These are phyloP conservation scores for Bertia moriformis DNA, from an alignment of 2,329 filamentous ascomycete species.

Conservation along the genomic window DNA sequence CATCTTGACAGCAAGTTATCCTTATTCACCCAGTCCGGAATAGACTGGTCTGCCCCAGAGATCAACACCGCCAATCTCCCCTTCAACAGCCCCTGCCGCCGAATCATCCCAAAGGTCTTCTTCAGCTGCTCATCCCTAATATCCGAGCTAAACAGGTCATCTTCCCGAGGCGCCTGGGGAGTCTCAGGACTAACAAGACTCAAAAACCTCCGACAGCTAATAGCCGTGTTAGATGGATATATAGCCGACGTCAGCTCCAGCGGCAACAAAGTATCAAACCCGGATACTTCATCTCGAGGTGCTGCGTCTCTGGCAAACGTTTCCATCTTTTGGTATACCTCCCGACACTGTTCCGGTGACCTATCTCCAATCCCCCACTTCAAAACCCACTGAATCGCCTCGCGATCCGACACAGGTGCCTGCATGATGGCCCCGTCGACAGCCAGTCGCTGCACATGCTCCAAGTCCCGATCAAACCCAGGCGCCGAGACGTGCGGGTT, in stretches of 20 bases:
- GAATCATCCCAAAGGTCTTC: constrained; percentile 35
- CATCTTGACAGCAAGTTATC: constrained; percentile 20
- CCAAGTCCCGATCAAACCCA: constrained; percentile 6
- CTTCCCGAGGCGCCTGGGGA: constrained; percentile 31
- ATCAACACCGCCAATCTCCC: constrained; percentile 16
- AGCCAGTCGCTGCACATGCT: constrained; percentile 16
- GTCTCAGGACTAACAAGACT: constrained; percentile 28
- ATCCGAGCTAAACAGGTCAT: too few species aligned
- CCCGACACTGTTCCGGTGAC: constrained; percentile 9
- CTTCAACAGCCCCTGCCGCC: constrained; percentile 13
- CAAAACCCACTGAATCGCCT: constrained; percentile 26
- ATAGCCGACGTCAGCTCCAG: background rate
- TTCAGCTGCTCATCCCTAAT: constrained; percentile 29
- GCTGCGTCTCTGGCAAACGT: constrained; percentile 13
- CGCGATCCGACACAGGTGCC: constrained; percentile 44
- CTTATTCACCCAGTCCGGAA: constrained; percentile 23
- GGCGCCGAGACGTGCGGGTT: constrained; percentile 12
- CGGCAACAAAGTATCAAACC: too few species aligned
- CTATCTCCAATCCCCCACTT: constrained; percentile 9
- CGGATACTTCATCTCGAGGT: constrained; percentile 3
- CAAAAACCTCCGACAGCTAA: constrained; percentile 7
- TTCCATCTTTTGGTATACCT: constrained; percentile 18
- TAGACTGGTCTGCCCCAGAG: constrained; percentile 25
- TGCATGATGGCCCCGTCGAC: constrained; percentile 47
- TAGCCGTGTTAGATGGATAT: constrained; percentile 7